Conservation (phyloP, 2,329 filamentous ascomycete genomes). For the Mycosphaerella sp. region DNA sequence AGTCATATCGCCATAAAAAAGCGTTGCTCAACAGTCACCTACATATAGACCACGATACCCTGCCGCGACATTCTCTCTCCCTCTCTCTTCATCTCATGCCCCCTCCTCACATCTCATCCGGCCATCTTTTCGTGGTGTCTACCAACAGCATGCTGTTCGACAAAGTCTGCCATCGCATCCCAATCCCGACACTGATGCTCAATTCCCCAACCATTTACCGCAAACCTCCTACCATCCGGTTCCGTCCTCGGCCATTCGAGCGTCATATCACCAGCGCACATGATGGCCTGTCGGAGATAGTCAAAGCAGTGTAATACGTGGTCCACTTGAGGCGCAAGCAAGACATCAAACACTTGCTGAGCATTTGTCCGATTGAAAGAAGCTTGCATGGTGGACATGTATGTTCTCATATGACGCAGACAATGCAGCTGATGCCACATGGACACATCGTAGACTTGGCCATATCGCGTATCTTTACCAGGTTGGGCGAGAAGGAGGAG, state of each 20-base stretch:
- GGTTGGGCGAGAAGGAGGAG: slow-evolving; percentile 24
- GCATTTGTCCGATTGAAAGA: slow-evolving; percentile 44
- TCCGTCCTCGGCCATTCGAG: slow-evolving; percentile 32
- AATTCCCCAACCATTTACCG: slow-evolving; percentile 34
- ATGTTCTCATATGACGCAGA: slow-evolving; percentile 37
- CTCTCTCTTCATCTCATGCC: not conserved
- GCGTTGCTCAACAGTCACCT: slow-evolving; percentile 1
- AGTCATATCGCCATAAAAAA: not conserved
- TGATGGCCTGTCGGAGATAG: slow-evolving; percentile 28
- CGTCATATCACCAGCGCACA: slow-evolving; percentile 29
- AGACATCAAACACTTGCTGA: slow-evolving; percentile 17
- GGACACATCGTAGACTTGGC: slow-evolving; percentile 33
- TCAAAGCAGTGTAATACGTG: slow-evolving; percentile 31
- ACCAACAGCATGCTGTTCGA: slow-evolving; percentile 6
- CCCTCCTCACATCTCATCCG: not conserved
- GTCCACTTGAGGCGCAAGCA: slow-evolving; percentile 24
- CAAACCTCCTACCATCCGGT: slow-evolving; percentile 28
- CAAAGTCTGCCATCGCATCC: slow-evolving; percentile 14
- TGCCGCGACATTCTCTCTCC: not conserved
- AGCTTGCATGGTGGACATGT: slow-evolving; percentile 89
- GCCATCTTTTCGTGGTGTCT: not conserved
- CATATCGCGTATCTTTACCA: slow-evolving; percentile 25
- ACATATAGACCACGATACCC: slow-evolving; percentile 1
- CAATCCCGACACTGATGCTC: slow-evolving; percentile 30
- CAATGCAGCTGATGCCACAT: slow-evolving; percentile 36